These are phyloP conservation scores for Cornus suecica DNA, from an alignment of 148 eudicot species.

Conservation along the genomic window DNA sequence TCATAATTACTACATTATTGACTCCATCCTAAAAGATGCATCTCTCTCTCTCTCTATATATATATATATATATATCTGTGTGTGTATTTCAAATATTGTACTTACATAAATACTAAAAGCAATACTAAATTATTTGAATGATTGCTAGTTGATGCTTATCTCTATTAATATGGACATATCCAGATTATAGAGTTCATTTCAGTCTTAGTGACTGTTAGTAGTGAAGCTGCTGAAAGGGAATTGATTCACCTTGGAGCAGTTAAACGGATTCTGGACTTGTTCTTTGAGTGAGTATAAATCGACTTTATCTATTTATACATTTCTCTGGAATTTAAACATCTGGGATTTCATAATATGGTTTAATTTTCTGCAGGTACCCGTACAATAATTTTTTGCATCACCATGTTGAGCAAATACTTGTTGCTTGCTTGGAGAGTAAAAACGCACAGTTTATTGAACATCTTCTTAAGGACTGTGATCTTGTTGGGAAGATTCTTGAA, in stretches of 20 bases:
- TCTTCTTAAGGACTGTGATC: slow-evolving; percentile 82
- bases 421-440: slow-evolving; percentile 85
- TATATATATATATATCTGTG: too few species aligned
- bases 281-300: slow-evolving; percentile 64
- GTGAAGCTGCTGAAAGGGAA: slow-evolving; percentile 89
- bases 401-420: slow-evolving; percentile 69
- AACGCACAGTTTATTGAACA: slow-evolving; percentile 62
- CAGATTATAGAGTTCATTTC: slow-evolving; percentile 93
- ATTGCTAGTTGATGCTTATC: neutral
- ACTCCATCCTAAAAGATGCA: too few species aligned
- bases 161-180: slow-evolving; percentile 13
- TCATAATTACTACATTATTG: neutral
- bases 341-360: slow-evolving; percentile 6
- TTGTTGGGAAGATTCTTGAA: slow-evolving; percentile 75
- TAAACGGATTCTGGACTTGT: slow-evolving; percentile 64
- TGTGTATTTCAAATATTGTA: neutral
- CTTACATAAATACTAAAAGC: neutral
- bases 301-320: neutral
- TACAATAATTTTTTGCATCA: slow-evolving; percentile 95
- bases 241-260: slow-evolving; percentile 82
- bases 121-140: neutral
- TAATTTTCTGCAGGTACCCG: slow-evolving; percentile 61
- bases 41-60: neutral
- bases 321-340: slow-evolving; percentile 3
- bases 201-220: slow-evolving; percentile 68